Base-by-base conservation (phyloP, 2,329 filamentous ascomycete genomes). In the Paecilomyces sp. region DNA sequence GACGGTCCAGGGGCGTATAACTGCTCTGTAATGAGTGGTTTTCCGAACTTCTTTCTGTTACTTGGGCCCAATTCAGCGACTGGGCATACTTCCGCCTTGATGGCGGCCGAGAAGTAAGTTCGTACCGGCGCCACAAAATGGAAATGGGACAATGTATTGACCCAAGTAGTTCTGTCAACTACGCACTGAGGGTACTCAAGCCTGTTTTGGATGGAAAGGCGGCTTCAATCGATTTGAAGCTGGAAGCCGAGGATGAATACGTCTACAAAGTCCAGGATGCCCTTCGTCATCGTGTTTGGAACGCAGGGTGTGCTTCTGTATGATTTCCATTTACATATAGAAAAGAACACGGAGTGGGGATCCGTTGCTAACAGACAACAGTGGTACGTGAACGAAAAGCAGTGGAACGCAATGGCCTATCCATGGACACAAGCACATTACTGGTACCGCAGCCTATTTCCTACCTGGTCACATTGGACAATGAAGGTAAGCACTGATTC, bases 31-130 rank as follows among this genome's bases (percentile, higher is more conserved):
- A 74, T 88, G 70, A 82, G 82, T 63, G 81, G 81, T 0, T 87
- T 87, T 66, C 86, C 86, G 1, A 88, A 88, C 66, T 84, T 88
- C 66, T 88, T 88, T 72, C 77, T 87, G 60, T 71, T 88, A 0
- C 80, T 86, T 50, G 85, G 86, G 0, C 86, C 86, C 0, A 89
- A 89, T 66, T 82, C 84, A 0, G 78, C 76, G 0, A 88, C 85
- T 0, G 86, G 86, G 0, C 85, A 89, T 68, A 82, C 78, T 0
- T 84, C 80, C 12, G 82, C 85, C 8, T 79, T 87, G 54, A 78
- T 87, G 66, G 82, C 84, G 0, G 77, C 78, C 3, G 86, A 88
- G 64, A 88, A 87, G 33, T 34, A 15, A 34, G 33, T 34, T 11
- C 4, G 9, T 34, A 34, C 33, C 3, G 8, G 33, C 1, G 6